Base-by-base conservation (phyloP, 768 basidiomycete species). In the Glaciozyma antarctica region DNA sequence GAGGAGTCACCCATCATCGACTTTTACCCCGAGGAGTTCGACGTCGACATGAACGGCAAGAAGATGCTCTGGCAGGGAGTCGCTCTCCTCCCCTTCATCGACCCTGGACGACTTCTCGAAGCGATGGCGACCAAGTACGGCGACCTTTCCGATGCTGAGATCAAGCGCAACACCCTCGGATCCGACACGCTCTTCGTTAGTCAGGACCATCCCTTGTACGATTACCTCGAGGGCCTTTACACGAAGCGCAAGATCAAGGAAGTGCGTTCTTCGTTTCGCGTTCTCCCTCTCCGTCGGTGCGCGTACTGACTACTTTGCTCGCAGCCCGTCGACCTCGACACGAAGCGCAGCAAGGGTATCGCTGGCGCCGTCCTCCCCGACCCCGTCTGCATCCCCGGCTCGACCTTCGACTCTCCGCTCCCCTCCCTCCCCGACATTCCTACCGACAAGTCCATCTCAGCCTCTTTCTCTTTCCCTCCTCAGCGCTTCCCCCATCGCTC, bases 41-140 rank as follows among this genome's bases (percentile, higher is more conserved):
- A 93, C 72, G 86, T 98, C 73, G 95, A 99, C 77, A 99, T 99
- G 95, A 99, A 99, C 74, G 95, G 95, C 64, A 98, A 98, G 79
- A 89, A 88, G 78, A 97, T 98, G 93, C 82, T 88, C 10, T 99
- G 95, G 95, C 94, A 99, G 77, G 95, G 95, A 61, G 91, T 99
- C 62, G 93, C 95, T 0, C 80, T 99, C 13, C 80, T 99, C 26
- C 93, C 95, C 0, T 99, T 98, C 55, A 98, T 99, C 68, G 89
- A 98, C 74, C 81, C 86, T 75, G 82, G 81, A 62, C 83, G 92
- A 43, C 78, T 99, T 30, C 78, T 98, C 61, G 85, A 83, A 43
- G 90, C 92, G 5, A 90, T 99, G 87, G 82, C 80, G 12, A 75
- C 80, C 17, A 81, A 76, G 79, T 58, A 83, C 66, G 64, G 73